Conservation (phyloP, 202 grass and related monocot genomes). For the Digitaria exilis region DNA sequence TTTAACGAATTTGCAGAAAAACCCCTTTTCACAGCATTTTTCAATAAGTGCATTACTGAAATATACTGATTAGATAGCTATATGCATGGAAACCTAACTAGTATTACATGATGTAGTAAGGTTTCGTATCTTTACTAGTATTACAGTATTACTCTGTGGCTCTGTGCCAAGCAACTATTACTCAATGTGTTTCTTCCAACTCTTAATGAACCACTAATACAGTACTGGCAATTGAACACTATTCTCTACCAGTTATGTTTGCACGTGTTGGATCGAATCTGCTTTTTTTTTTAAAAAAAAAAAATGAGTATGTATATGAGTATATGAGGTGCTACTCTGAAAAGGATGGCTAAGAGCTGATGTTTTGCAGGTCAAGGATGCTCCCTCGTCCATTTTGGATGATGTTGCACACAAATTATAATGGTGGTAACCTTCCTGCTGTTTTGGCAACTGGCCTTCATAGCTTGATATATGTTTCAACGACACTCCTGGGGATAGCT, state of each 20-base stretch:
- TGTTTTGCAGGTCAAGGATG: slow-evolving; percentile 80
- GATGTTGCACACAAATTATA: slow-evolving; percentile 85
- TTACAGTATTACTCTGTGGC: too few species aligned
- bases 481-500: slow-evolving; percentile 74
- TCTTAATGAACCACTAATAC: not conserved
- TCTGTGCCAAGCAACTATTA: not conserved
- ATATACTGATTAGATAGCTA: too few species aligned
- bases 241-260: not conserved
- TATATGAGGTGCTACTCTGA: not conserved
- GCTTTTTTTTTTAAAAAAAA: too few species aligned
- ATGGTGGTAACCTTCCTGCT: slow-evolving; percentile 89
- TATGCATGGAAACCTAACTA: too few species aligned
- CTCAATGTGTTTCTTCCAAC: not conserved
- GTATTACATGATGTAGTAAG: not conserved
- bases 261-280: not conserved
- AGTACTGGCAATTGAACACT: not conserved
- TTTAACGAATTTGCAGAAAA: slow-evolving; percentile 24
- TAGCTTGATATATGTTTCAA: slow-evolving; percentile 69
- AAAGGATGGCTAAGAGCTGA: not conserved
- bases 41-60: not conserved
- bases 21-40: not conserved
- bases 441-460: slow-evolving; percentile 70
- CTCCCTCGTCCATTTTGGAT: slow-evolving; percentile 95
- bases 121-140: not conserved
- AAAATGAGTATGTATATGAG: not conserved